Conservation (phyloP, 2,329 filamentous ascomycete genomes). For the Dryadomyces quercus-mongolicae region DNA sequence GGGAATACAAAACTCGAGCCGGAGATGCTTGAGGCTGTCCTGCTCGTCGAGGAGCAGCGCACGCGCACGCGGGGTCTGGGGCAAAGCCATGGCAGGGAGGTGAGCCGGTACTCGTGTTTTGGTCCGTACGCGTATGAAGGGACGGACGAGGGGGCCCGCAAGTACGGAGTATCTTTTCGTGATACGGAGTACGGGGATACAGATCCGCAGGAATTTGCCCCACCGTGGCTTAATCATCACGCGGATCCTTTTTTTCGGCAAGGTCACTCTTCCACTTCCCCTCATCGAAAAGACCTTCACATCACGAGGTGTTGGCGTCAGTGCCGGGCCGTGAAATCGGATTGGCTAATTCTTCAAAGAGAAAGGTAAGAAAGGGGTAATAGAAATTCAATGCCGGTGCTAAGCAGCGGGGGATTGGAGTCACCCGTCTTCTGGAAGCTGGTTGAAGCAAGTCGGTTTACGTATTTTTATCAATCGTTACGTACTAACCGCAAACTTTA, state of each 20-base stretch:
- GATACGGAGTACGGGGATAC: background rate
- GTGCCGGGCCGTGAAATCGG: background rate
- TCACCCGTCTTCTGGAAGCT: background rate
- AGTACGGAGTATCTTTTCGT: background rate
- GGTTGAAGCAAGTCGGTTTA: slow-evolving; percentile 1
- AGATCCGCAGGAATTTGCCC: background rate
- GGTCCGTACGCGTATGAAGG: no score
- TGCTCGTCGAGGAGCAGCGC: slow-evolving; percentile 43
- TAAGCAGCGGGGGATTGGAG: slow-evolving; percentile 10
- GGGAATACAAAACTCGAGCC: slow-evolving; percentile 66
- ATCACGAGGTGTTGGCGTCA: background rate
- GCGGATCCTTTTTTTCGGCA: no score
- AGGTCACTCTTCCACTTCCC: no score
- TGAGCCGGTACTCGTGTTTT: background rate
- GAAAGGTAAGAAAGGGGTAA: slow-evolving; percentile 18
- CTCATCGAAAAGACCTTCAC: background rate
- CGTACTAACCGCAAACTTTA: background rate
- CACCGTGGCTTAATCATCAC: background rate
- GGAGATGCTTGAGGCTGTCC: slow-evolving; percentile 46
- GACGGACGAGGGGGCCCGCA: no score
- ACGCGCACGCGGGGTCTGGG: slow-evolving; percentile 22
- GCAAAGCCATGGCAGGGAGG: background rate
- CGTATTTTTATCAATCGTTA: slow-evolving; percentile 5
- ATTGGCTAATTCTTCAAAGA: background rate
- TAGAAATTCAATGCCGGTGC: slow-evolving; percentile 14